phyloP scores from a whole-genome alignment of 305 asterid genomes.

The Fraxinus baroniana region DNA sequence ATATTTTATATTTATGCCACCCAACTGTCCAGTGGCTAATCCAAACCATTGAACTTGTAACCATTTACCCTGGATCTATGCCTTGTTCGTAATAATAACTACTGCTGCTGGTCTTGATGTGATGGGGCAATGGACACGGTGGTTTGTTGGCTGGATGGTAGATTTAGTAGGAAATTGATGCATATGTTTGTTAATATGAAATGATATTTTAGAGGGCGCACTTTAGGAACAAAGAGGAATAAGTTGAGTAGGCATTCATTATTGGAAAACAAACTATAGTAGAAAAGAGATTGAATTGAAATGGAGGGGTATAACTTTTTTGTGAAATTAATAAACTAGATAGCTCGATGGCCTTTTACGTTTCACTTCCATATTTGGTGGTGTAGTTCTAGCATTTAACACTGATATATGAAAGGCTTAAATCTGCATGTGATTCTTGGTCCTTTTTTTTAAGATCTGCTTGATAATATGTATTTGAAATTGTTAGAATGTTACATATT shows the following conservation, averaged over 20 bases:
- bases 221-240: neutral
- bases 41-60: neutral
- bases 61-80: neutral
- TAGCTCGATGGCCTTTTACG: neutral
- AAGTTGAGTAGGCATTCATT: neutral
- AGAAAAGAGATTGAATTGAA: neutral
- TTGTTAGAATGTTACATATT: constrained; percentile 2
- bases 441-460: neutral
- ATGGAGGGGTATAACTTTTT: neutral
- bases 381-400: neutral
- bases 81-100: neutral
- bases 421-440: constrained; percentile 2
- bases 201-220: neutral
- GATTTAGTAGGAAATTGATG: neutral
- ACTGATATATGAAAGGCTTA: neutral
- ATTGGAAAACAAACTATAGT: neutral
- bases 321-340: neutral
- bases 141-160: neutral
- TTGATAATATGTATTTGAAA: neutral
- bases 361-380: neutral
- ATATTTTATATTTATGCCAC: neutral
- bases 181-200: neutral
- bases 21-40: neutral
- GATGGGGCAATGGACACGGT: neutral
- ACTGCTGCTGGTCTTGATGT: neutral